A percentile compares a stretch with the other conserved stretches of the same genome.
phyloP scores from a whole-genome alignment of 2,329 filamentous ascomycete genomes.

The Talaromyces funiculosus region DNA sequence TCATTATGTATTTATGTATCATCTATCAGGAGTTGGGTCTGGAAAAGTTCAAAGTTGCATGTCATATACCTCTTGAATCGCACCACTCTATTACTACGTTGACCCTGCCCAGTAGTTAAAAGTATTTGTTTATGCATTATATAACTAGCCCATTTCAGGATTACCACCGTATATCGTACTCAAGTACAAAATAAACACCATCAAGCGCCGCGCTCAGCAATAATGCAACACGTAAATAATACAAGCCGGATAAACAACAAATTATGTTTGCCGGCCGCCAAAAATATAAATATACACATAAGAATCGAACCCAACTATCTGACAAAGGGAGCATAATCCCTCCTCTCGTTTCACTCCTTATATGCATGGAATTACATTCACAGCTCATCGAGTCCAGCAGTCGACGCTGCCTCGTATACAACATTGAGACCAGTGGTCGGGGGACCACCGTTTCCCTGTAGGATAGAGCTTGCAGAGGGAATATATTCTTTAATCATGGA shows the following conservation, averaged over 20 bases:
- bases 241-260: not conserved
- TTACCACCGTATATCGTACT: not conserved
- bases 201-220: slow-evolving; percentile 9
- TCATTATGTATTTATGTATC: slow-evolving; percentile 1
- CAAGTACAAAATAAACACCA: slow-evolving; percentile 5
- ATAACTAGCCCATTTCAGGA: not conserved
- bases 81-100: not conserved
- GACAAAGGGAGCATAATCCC: not conserved
- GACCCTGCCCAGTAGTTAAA: not conserved
- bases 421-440: slow-evolving; percentile 38
- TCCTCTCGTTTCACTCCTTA: not conserved
- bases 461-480: slow-evolving; percentile 28
- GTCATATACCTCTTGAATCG: not conserved
- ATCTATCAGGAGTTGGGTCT: not conserved
- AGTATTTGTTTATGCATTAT: not conserved
- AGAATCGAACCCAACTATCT: not conserved
- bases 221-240: not conserved
- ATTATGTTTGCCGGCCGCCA: not conserved
- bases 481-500: slow-evolving; percentile 32
- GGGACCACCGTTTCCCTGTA: slow-evolving; percentile 22
- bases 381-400: slow-evolving; percentile 30
- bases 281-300: not conserved
- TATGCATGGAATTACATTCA: slow-evolving; percentile 15
- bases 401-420: slow-evolving; percentile 41
- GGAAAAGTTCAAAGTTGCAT: not conserved